A percentile compares a stretch with the other conserved stretches of the same genome.
phyloP scores from a whole-genome alignment of 192 early-diverging fungal genomes.

The Chytriomyces sp. region DNA sequence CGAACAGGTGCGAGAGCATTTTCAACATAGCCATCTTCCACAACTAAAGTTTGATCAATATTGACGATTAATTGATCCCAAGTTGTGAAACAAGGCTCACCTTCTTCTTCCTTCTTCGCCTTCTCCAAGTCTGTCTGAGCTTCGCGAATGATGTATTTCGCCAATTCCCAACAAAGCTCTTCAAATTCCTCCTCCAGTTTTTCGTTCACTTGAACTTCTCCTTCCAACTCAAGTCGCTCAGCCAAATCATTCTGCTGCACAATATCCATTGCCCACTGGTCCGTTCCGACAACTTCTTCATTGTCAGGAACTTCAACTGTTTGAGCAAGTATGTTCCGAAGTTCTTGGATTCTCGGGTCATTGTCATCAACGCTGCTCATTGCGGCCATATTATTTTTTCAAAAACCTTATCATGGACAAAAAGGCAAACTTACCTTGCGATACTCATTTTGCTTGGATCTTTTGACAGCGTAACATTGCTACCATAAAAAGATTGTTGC shows the following conservation, averaged over 20 bases:
- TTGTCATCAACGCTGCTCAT: slow-evolving; percentile 21
- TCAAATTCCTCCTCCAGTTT: slow-evolving; percentile 13
- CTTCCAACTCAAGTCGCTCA: too few relatives aligned
- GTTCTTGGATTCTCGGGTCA: slow-evolving; percentile 23
- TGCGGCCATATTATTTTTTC: too few relatives aligned
- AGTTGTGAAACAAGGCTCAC: too few relatives aligned
- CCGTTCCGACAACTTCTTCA: slow-evolving; percentile 25
- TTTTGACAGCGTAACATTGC: not conserved
- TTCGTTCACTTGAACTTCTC: too few relatives aligned
- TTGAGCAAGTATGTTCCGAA: slow-evolving; percentile 16
- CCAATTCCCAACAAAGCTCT: slow-evolving; percentile 22
- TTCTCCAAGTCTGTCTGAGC: not conserved
- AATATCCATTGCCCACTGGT: slow-evolving; percentile 22
- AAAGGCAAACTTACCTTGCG: slow-evolving; percentile 5
- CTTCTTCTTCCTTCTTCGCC: not conserved
- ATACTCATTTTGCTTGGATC: slow-evolving; percentile 10
- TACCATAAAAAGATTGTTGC: not conserved
- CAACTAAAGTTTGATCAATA: too few relatives aligned
- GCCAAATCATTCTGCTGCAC: slow-evolving; percentile 23
- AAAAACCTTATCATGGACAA: too few relatives aligned
- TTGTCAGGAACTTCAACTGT: slow-evolving; percentile 20
- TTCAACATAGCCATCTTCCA: too few relatives aligned
- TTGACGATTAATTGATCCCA: too few relatives aligned
- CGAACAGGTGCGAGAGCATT: too few relatives aligned
- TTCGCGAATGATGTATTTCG: slow-evolving; percentile 13